Conservation (phyloP, 352 stramenopile species). For the Pythium insidiosum region DNA sequence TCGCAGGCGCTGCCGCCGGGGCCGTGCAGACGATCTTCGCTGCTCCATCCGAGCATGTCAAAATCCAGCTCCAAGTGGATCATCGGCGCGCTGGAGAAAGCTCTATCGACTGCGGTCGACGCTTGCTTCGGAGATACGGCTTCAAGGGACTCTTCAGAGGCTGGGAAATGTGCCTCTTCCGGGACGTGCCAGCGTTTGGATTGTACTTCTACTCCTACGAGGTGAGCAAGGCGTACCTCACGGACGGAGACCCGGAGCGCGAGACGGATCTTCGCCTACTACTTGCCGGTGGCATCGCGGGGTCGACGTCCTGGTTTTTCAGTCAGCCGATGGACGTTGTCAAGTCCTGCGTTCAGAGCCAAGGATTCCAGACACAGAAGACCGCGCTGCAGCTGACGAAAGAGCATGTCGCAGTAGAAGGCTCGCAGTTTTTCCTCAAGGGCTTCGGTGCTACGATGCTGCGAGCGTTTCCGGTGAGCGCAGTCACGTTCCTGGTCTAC, state of each 20-base stretch:
- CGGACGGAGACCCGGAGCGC: constrained; percentile 34
- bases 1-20: constrained; percentile 49
- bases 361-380: constrained; percentile 32
- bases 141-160: constrained; percentile 46
- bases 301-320: constrained; percentile 71
- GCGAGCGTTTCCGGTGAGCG: constrained; percentile 74
- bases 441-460: constrained; percentile 75
- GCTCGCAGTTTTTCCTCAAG: constrained; percentile 70
- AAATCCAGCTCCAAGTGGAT: constrained; percentile 78
- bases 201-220: constrained; percentile 81
- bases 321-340: constrained; percentile 85
- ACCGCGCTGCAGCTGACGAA: constrained; percentile 35
- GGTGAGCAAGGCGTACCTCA: constrained; percentile 47
- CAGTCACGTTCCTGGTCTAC: constrained; percentile 82
- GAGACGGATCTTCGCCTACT: constrained; percentile 67
- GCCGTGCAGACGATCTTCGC: constrained; percentile 66
- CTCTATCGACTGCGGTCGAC: constrained; percentile 39
- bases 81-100: constrained; percentile 31
- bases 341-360: constrained; percentile 86
- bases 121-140: constrained; percentile 30
- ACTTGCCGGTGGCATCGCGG: constrained; percentile 63
- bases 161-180: constrained; percentile 58
- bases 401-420: constrained; percentile 36
- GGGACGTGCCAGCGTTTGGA: constrained; percentile 74
- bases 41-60: constrained; percentile 68